Conservation (phyloP, 495 filamentous ascomycete species). For the Thozetella sp. region DNA sequence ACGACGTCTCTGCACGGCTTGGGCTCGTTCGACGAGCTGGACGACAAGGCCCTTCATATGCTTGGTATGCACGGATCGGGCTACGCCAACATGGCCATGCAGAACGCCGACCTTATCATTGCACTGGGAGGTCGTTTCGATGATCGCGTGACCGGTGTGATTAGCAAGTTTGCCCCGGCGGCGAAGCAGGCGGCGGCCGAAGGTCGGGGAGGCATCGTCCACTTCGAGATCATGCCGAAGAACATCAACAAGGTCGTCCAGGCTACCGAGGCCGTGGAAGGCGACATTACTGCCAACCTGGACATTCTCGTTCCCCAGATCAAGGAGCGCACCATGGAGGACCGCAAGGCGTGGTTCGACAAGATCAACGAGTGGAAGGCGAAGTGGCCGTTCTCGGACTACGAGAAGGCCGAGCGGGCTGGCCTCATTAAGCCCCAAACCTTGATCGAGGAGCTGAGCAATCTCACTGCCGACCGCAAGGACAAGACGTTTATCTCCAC, state of each 20-base stretch:
- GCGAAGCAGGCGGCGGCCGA: constrained; percentile 69
- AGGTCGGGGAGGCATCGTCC: constrained; percentile 74
- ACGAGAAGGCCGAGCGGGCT: constrained; percentile 67
- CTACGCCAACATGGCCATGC: constrained; percentile 80
- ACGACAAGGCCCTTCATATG: constrained; percentile 79
- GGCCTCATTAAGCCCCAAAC: constrained; percentile 88
- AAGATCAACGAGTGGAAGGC: constrained; percentile 90
- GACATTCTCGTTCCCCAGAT: constrained; percentile 70
- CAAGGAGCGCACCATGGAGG: constrained; percentile 50
- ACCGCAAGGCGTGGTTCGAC: constrained; percentile 81
- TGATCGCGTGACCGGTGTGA: constrained; percentile 70
- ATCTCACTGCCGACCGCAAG: constrained; percentile 72
- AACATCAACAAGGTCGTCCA: constrained; percentile 89
- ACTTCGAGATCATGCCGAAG: constrained; percentile 84
- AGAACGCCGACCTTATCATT: constrained; percentile 78
- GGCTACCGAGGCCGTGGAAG: constrained; percentile 79
- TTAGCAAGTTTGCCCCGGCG: constrained; percentile 68
- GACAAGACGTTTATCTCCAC: constrained; percentile 83
- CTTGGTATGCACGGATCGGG: constrained; percentile 82
- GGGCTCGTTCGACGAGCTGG: constrained; percentile 76
- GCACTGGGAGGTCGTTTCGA: constrained; percentile 77
- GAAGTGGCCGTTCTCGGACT: constrained; percentile 75
- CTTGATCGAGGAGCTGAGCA: constrained; percentile 79
- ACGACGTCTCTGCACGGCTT: constrained; percentile 80
- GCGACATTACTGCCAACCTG: constrained; percentile 74